These are phyloP conservation scores for Pyrenophora tritici-repentis DNA, from an alignment of 2,329 filamentous ascomycete species.

Conservation along the genomic window DNA sequence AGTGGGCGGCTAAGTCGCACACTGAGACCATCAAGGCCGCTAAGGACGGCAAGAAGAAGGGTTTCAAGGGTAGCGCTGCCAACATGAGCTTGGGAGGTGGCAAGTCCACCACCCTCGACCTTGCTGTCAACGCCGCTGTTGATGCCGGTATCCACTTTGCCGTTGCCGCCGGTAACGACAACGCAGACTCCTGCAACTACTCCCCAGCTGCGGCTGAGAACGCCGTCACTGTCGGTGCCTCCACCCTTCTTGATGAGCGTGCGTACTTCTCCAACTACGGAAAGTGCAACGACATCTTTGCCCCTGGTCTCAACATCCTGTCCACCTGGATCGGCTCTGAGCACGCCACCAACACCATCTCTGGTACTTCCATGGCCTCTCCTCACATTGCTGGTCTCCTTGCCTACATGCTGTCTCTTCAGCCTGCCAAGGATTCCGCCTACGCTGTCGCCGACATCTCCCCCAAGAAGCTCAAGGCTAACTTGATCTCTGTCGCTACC, in stretches of 20 bases:
- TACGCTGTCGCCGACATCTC: conserved; percentile 89
- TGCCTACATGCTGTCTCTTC: conserved; percentile 96
- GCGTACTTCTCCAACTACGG: conserved; percentile 99
- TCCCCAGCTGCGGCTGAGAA: conserved; percentile 91
- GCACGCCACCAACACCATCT: conserved; percentile 97
- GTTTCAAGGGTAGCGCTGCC: conserved; percentile 97
- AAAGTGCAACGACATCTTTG: conserved; percentile 99
- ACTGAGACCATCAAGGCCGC: conserved; percentile 73
- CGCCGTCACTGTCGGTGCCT: conserved; percentile 94
- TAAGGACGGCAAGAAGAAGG: conserved; percentile 89
- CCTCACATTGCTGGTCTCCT: conserved; percentile 95
- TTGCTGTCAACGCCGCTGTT: conserved; percentile 92
- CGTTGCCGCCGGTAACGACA: conserved; percentile 97
- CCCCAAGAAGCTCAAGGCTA: conserved; percentile 90
- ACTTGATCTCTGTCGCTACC: conserved; percentile 83
- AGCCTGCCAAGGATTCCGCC: conserved; percentile 86
- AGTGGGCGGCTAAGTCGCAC: conserved; percentile 87
- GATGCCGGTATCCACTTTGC: conserved; percentile 93
- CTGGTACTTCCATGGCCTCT: conserved; percentile 98
- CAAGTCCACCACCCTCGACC: conserved; percentile 90
- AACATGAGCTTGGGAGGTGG: conserved; percentile 99
- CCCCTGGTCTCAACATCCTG: conserved; percentile 92
- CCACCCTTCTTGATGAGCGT: conserved; percentile 89
- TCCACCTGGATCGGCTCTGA: conserved; percentile 99
- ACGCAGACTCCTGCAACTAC: conserved; percentile 99